Percentiles rank a stretch among this genome's conserved stretches.
phyloP scores from a whole-genome alignment of 2,329 filamentous ascomycete genomes.

The Lojkania enalia region DNA sequence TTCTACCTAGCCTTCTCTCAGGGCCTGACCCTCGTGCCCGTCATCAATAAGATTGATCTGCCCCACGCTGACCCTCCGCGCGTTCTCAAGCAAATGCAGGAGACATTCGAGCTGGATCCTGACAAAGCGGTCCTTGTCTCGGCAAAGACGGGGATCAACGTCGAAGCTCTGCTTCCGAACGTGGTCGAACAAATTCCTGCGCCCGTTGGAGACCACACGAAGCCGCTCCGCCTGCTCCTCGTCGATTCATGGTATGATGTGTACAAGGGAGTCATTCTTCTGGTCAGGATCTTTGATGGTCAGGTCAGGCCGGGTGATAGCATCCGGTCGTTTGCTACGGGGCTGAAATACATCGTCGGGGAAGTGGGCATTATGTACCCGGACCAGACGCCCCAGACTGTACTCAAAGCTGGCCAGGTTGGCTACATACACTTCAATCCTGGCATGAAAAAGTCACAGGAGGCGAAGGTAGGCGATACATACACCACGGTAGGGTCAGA shows the following conservation, averaged over 20 bases:
- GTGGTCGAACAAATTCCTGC: conserved; percentile 85
- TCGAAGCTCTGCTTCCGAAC: conserved; percentile 77
- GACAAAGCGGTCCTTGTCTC: conserved; percentile 77
- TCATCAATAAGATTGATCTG: conserved; percentile 96
- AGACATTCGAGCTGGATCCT: conserved; percentile 84
- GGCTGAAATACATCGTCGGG: conserved; percentile 86
- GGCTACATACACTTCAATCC: conserved; percentile 98
- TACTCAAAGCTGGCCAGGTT: conserved; percentile 87
- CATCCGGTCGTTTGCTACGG: conserved; percentile 85
- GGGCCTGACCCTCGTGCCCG: conserved; percentile 81
- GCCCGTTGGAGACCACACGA: conserved; percentile 71
- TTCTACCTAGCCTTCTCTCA: conserved; percentile 97
- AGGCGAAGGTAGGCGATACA: conserved; percentile 95
- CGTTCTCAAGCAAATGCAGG: conserved; percentile 82
- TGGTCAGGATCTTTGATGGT: conserved; percentile 91
- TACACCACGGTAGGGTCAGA: conserved; percentile 83
- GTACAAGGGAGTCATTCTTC: conserved; percentile 88
- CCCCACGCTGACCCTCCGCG: conserved; percentile 84
- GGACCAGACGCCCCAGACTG: conserved; percentile 76
- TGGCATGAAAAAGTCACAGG: conserved; percentile 95
- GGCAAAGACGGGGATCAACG: conserved; percentile 91
- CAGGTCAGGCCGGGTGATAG: conserved; percentile 79
- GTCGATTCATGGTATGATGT: conserved; percentile 99
- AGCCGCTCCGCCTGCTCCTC: conserved; percentile 79
- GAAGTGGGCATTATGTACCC: conserved; percentile 98